A percentile compares a stretch with the other conserved stretches of the same genome.
These are phyloP conservation scores for Podochytrium sp. DNA, from an alignment of 192 early-diverging fungal genomes.

Conservation along the genomic window DNA sequence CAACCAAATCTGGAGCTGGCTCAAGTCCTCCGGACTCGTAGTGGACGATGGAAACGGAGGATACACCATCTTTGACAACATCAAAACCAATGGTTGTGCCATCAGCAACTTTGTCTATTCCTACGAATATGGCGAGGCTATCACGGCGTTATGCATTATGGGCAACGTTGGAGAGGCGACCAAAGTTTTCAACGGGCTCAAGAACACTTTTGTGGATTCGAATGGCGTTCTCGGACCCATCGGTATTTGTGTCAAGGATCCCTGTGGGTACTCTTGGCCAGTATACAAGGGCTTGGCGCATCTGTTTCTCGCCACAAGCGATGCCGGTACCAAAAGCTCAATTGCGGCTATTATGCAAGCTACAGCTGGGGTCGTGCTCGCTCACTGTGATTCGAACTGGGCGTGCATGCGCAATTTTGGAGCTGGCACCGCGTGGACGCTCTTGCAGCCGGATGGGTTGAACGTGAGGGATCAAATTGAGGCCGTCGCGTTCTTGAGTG, in stretches of 20 bases:
- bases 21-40: conserved; percentile 26
- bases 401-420: not conserved
- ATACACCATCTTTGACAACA: conserved; percentile 15
- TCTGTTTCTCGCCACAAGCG: conserved; percentile 13
- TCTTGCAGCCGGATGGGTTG: conserved; percentile 1
- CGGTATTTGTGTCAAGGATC: not conserved
- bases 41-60: not conserved
- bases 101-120: not conserved
- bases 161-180: conserved; percentile 1
- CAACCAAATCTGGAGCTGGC: conserved; percentile 41
- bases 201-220: not conserved
- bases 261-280: not conserved
- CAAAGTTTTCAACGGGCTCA: conserved; percentile 7
- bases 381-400: not conserved
- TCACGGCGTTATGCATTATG: conserved; percentile 20
- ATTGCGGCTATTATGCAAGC: conserved; percentile 3
- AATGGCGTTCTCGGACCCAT: not conserved
- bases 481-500: conserved; percentile 1
- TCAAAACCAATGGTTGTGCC: conserved; percentile 5
- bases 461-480: conserved; percentile 32
- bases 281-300: conserved; percentile 19
- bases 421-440: not conserved
- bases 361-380: not conserved
- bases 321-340: not conserved
- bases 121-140: conserved; percentile 29